These are phyloP conservation scores for Leccinum subgranulosum DNA, from an alignment of 768 basidiomycete genomes.

Conservation along the genomic window DNA sequence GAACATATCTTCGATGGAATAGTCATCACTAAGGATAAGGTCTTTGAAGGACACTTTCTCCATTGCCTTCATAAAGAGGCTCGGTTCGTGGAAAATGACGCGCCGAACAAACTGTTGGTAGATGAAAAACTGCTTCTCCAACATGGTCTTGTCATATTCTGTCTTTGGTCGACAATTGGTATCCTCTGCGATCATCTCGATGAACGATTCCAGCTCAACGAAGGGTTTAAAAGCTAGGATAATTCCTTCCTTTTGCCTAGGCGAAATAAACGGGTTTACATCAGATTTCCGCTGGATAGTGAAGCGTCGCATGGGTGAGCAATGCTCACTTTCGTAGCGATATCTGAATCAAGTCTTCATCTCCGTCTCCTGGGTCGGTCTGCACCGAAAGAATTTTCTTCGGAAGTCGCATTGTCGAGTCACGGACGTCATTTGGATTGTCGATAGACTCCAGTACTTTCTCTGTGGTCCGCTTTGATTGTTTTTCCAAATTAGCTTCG, in stretches of 20 bases:
- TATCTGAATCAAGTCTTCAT: constrained; percentile 18
- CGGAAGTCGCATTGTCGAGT: not conserved
- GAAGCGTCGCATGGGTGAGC: not conserved
- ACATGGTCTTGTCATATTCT: not conserved
- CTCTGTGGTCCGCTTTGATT: not conserved
- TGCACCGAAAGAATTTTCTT: not conserved
- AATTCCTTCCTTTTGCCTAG: constrained; percentile 7
- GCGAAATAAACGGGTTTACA: not conserved
- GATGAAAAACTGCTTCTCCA: not conserved
- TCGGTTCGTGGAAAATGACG: constrained; percentile 29
- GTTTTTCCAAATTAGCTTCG: not conserved
- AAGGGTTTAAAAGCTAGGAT: not conserved
- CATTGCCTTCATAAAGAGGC: constrained; percentile 26
- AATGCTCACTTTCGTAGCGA: constrained; percentile 9
- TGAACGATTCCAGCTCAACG: constrained; percentile 4
- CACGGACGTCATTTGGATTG: not conserved
- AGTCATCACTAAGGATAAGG: constrained; percentile 31
- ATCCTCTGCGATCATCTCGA: not conserved
- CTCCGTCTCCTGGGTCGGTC: not conserved
- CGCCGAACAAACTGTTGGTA: constrained; percentile 28
- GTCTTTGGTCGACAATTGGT: not conserved
- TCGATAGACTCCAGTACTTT: not conserved
- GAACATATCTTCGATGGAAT: constrained; percentile 22
- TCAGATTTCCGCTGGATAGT: not conserved
- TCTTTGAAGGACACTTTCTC: constrained; percentile 33